These are phyloP conservation scores for Tripidium arundinaceum DNA, from an alignment of 202 grass and related monocot species.

Conservation along the genomic window DNA sequence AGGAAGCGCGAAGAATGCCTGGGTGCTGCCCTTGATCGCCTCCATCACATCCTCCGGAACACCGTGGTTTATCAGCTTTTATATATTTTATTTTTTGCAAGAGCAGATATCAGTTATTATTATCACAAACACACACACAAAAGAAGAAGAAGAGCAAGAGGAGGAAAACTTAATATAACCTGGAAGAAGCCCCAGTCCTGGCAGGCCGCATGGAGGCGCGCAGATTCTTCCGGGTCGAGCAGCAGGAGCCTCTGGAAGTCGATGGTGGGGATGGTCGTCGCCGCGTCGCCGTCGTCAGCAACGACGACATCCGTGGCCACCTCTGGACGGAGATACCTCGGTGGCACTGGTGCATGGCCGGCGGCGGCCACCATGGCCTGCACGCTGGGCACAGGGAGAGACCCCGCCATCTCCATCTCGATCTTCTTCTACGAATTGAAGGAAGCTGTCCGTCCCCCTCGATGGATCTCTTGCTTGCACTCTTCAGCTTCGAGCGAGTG, in stretches of 20 bases:
- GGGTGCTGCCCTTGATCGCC: conserved; percentile 34
- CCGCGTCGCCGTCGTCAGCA: background rate
- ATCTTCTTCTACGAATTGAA: background rate
- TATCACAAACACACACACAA: too few species aligned
- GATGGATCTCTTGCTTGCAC: too few species aligned
- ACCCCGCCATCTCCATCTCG: conserved; percentile 32
- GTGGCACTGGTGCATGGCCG: conserved; percentile 20
- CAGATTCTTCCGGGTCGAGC: conserved; percentile 17
- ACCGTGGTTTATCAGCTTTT: conserved; percentile 43
- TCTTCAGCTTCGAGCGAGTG: too few species aligned
- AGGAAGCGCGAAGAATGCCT: conserved; percentile 47
- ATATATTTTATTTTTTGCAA: background rate
- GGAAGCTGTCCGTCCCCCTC: too few species aligned
- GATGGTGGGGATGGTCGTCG: conserved; percentile 34
- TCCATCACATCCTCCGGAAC: conserved; percentile 29
- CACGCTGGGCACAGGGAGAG: conserved; percentile 63
- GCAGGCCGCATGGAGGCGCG: conserved; percentile 46
- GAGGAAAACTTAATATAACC: background rate
- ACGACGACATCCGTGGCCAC: background rate
- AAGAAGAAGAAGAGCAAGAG: background rate
- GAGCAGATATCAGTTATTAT: background rate
- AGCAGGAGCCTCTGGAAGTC: conserved; percentile 39
- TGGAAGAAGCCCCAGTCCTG: conserved; percentile 77
- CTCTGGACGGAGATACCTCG: conserved; percentile 49
- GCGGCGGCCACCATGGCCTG: conserved; percentile 39